A percentile compares a stretch with the other conserved stretches of the same genome.
Evolutionary conservation across 2,329 filamentous ascomycete genomes (phyloP).

Genomic region (Teratosphaeria zuluensis): DNA sequence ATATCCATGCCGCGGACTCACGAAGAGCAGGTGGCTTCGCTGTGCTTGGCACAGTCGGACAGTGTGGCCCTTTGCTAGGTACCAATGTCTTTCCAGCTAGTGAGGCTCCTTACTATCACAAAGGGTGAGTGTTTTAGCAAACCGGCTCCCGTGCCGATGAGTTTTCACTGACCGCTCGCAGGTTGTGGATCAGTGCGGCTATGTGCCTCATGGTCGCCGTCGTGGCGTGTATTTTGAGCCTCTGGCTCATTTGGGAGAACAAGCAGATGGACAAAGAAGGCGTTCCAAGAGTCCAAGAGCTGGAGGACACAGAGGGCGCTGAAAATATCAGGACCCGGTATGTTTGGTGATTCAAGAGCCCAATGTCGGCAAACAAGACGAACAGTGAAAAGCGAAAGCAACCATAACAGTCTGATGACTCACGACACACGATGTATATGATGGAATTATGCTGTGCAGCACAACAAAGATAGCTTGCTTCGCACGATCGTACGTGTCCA

Average conservation of each 20-base stretch:
- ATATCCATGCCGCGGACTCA: constrained; percentile 27
- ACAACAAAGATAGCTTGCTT: background rate
- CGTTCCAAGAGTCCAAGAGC: constrained; percentile 15
- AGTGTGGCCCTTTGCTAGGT: constrained; percentile 60
- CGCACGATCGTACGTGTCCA: background rate
- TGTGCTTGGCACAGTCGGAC: constrained; percentile 37
- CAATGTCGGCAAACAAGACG: background rate
- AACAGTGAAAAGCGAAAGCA: background rate
- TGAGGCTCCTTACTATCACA: constrained; percentile 35
- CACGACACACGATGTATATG: background rate
- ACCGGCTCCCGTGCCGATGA: background rate
- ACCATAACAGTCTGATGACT: background rate
- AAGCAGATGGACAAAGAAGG: constrained; percentile 44
- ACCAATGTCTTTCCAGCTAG: constrained; percentile 51
- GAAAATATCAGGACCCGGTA: constrained; percentile 9
- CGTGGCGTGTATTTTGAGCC: constrained; percentile 45
- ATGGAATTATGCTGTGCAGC: background rate
- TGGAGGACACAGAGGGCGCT: constrained; percentile 11
- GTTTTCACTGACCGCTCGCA: background rate
- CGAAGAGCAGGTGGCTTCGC: constrained; percentile 30
- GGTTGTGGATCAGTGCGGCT: constrained; percentile 50
- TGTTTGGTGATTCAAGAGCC: constrained; percentile 9
- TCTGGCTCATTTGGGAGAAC: constrained; percentile 51
- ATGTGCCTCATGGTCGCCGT: constrained; percentile 53
- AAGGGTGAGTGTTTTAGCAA: background rate